Evolutionary conservation across 2,329 filamentous ascomycete species (phyloP).

Genomic region (Coccinonectria pachysandricola): DNA sequence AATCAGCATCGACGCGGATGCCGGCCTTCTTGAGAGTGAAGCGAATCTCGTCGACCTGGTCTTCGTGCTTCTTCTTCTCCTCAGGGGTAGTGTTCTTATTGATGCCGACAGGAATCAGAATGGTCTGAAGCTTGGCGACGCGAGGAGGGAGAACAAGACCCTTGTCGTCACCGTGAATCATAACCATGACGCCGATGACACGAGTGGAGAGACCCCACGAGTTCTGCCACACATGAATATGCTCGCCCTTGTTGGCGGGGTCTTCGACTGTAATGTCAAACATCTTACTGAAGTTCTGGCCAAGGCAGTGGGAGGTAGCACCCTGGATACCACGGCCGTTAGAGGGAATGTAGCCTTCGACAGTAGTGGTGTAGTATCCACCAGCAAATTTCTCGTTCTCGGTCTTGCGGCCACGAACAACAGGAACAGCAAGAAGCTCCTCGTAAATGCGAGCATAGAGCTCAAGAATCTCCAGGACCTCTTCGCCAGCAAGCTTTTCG

Average conservation of each 20-base stretch:
- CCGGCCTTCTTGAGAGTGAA: conserved; percentile 59
- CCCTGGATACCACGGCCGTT: conserved; percentile 96
- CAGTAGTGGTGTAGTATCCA: conserved; percentile 91
- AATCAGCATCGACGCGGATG: conserved; percentile 71
- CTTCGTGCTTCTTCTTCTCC: conserved; percentile 64
- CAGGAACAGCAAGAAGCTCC: conserved; percentile 84
- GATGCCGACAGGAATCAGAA: conserved; percentile 87
- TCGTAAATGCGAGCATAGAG: conserved; percentile 89
- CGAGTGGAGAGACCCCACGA: conserved; percentile 97
- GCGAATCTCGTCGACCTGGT: conserved; percentile 63
- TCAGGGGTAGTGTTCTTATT: conserved; percentile 79
- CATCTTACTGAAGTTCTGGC: conserved; percentile 99
- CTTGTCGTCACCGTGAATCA: conserved; percentile 95
- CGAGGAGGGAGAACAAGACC: conserved; percentile 88
- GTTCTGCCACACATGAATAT: conserved; percentile 93
- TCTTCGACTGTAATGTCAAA: conserved; percentile 97
- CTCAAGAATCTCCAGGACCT: conserved; percentile 89
- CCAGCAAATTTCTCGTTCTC: conserved; percentile 98
- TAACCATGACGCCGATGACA: conserved; percentile 96
- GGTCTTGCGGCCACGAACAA: conserved; percentile 89
- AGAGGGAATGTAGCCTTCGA: conserved; percentile 92
- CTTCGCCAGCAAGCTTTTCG: conserved; percentile 67
- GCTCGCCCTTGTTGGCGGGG: conserved; percentile 67
- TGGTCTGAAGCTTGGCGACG: conserved; percentile 74
- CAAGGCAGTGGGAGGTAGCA: conserved; percentile 85